These are phyloP conservation scores for Colletotrichum sp. DNA, from an alignment of 2,329 filamentous ascomycete genomes.

Conservation along the genomic window DNA sequence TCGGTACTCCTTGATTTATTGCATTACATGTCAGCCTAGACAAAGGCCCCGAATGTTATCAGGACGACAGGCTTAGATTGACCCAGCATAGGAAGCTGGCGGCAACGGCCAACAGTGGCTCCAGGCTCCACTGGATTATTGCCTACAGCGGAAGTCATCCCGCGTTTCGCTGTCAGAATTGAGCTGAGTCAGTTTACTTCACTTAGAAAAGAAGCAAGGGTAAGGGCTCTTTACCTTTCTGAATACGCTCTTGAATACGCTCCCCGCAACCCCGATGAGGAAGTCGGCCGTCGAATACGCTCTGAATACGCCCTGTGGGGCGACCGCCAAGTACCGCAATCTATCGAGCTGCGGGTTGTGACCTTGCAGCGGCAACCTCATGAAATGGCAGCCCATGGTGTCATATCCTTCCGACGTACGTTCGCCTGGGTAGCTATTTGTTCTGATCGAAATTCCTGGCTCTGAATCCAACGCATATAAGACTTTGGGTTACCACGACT, in stretches of 20 bases:
- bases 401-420: background rate
- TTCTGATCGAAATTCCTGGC: background rate
- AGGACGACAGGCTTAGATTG: background rate
- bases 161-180: background rate
- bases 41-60: accelerated
- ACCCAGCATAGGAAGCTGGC: accelerated
- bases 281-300: background rate
- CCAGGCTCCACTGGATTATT: background rate
- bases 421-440: background rate
- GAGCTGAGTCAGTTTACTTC: too few species aligned
- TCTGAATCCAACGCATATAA: background rate
- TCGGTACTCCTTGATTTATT: accelerated
- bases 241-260: background rate
- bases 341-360: background rate
- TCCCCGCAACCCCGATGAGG: background rate
- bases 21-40: background rate
- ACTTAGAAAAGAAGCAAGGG: background rate
- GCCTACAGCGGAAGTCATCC: background rate
- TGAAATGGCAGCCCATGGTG: background rate
- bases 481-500: background rate
- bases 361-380: background rate
- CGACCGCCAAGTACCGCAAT: background rate
- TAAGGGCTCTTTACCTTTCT: background rate
- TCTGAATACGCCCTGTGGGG: background rate
- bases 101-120: background rate